phyloP scores from a whole-genome alignment of 768 basidiomycete genomes.

The Brasilioporus rufonigricans region DNA sequence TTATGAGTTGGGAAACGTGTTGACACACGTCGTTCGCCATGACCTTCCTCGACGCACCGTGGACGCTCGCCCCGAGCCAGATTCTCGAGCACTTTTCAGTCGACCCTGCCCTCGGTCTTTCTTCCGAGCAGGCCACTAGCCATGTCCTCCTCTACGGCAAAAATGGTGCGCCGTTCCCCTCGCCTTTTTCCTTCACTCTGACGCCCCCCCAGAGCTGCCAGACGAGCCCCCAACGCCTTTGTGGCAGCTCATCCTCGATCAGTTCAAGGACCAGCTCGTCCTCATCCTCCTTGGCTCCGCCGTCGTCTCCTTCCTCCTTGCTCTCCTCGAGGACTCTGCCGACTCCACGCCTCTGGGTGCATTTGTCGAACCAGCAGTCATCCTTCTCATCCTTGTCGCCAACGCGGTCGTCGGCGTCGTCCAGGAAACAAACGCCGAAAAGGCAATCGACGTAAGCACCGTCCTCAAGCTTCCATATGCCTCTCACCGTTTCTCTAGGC shows the following conservation, averaged over 20 bases:
- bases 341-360: slow-evolving; percentile 71
- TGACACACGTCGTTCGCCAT: neutral
- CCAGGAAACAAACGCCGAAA: slow-evolving; percentile 95
- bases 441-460: slow-evolving; percentile 88
- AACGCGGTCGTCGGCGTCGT: slow-evolving; percentile 98
- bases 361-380: slow-evolving; percentile 94
- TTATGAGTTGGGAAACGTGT: neutral
- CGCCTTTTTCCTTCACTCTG: neutral
- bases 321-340: slow-evolving; percentile 77
- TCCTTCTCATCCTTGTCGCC: slow-evolving; percentile 91
- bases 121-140: slow-evolving; percentile 60
- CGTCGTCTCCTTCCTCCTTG: slow-evolving; percentile 88
- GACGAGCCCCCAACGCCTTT: slow-evolving; percentile 89
- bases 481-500: slow-evolving; percentile 52
- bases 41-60: slow-evolving; percentile 65
- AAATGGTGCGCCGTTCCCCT: slow-evolving; percentile 61
- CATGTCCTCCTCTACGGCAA: slow-evolving; percentile 81
- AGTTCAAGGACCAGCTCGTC: slow-evolving; percentile 98
- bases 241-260: slow-evolving; percentile 95
- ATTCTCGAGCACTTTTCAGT: slow-evolving; percentile 74
- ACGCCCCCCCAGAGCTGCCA: slow-evolving; percentile 66
- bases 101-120: slow-evolving; percentile 60
- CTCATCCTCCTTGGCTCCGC: slow-evolving; percentile 95
- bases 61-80: slow-evolving; percentile 69
- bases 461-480: neutral